Evolutionary conservation across 2,329 filamentous ascomycete genomes (phyloP).

Genomic region (Thielaviopsis musarum): DNA sequence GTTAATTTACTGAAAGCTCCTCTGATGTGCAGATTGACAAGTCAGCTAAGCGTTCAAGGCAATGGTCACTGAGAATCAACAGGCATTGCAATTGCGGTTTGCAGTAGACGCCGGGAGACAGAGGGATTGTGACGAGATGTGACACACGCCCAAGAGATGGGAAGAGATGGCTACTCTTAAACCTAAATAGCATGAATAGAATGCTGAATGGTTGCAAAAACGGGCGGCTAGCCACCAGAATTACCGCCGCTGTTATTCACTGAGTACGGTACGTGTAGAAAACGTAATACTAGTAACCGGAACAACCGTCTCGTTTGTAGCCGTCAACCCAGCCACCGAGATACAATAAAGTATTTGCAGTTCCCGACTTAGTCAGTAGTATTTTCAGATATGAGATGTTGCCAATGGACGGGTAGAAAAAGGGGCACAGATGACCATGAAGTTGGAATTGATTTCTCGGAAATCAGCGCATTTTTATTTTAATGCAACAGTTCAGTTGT

Average conservation of each 20-base stretch:
- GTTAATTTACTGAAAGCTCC: no score
- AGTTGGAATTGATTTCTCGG: not conserved
- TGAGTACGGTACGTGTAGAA: no score
- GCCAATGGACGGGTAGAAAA: not conserved
- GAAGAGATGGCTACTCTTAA: not conserved
- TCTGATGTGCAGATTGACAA: no score
- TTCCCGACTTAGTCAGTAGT: no score
- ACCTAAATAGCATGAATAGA: no score
- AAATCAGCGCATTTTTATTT: not conserved
- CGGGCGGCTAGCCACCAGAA: not conserved
- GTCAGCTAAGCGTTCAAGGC: no score
- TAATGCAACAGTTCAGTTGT: not conserved
- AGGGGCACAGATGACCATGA: not conserved
- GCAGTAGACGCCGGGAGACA: not conserved
- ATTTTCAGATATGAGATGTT: not conserved
- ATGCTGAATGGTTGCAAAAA: no score
- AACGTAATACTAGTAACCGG: not conserved
- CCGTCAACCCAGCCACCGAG: not conserved
- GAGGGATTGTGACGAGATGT: not conserved
- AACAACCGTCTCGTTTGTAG: not conserved
- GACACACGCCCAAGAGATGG: no score
- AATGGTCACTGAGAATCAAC: not conserved
- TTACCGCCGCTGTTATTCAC: not conserved
- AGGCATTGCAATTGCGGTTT: not conserved
- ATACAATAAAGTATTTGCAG: not conserved